Evolutionary conservation across 148 eudicot genomes (phyloP).

Genomic region (Cornus controversa): DNA sequence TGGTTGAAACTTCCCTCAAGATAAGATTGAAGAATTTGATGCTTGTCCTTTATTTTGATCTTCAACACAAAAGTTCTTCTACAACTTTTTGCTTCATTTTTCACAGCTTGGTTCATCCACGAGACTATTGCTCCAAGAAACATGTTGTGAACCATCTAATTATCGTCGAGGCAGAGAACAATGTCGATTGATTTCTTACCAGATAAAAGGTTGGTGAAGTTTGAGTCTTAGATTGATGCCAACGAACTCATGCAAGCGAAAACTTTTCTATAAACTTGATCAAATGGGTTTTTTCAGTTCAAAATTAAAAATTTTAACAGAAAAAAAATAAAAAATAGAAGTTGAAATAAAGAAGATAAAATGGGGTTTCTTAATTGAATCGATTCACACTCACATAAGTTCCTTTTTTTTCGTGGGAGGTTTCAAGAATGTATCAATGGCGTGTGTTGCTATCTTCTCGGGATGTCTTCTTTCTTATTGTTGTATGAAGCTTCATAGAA

Average conservation of each 20-base stretch:
- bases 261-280: slow-evolving; percentile 57
- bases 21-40: slow-evolving; percentile 63
- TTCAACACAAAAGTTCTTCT: slow-evolving; percentile 37
- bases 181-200: slow-evolving; percentile 51
- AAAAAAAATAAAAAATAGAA: no score
- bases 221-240: slow-evolving; percentile 62
- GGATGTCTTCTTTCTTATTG: no score
- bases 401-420: no score
- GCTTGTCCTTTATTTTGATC: slow-evolving; percentile 69
- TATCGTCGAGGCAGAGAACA: slow-evolving; percentile 43
- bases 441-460: no score
- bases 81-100: not conserved
- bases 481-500: no score
- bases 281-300: no score
- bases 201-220: slow-evolving; percentile 66
- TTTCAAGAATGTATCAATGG: no score
- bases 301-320: no score
- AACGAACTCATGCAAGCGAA: slow-evolving; percentile 60
- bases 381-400: no score
- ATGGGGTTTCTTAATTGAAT: no score
- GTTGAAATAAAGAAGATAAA: no score
- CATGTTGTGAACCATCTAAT: slow-evolving; percentile 52
- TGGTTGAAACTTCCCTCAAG: no score
- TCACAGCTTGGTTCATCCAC: slow-evolving; percentile 48
- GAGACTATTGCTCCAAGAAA: slow-evolving; percentile 63